A percentile compares a stretch with the other conserved stretches of the same genome.
phyloP scores from a whole-genome alignment of 768 basidiomycete genomes.

The Lentinula edodes region DNA sequence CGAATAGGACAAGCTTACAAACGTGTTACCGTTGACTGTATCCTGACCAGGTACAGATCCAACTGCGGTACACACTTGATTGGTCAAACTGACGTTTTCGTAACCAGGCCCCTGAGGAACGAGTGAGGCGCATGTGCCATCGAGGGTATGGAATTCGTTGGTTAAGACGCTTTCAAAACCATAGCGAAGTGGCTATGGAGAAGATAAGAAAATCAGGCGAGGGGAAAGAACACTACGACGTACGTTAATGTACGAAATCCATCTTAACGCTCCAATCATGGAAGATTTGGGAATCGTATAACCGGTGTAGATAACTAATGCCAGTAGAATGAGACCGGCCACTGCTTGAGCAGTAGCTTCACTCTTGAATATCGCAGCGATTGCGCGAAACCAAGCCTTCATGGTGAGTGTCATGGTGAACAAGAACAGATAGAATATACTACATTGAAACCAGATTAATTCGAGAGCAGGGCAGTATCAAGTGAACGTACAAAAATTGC shows the following conservation, averaged over 20 bases:
- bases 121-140: slow-evolving; percentile 54
- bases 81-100: slow-evolving; percentile 43
- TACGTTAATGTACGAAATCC: slow-evolving; percentile 64
- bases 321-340: slow-evolving; percentile 37
- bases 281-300: slow-evolving; percentile 54
- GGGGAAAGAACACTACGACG: slow-evolving; percentile 10
- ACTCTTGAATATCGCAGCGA: slow-evolving; percentile 55
- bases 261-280: slow-evolving; percentile 65
- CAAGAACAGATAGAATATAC: slow-evolving; percentile 56
- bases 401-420: slow-evolving; percentile 56
- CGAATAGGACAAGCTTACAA: slow-evolving; percentile 42
- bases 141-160: slow-evolving; percentile 75
- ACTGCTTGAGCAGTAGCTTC: slow-evolving; percentile 61
- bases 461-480: neutral
- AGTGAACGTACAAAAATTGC: slow-evolving; percentile 59
- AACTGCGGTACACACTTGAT: slow-evolving; percentile 74
- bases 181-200: slow-evolving; percentile 54
- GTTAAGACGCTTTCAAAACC: slow-evolving; percentile 71
- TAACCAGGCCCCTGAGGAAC: slow-evolving; percentile 64
- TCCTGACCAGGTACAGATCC: slow-evolving; percentile 58
- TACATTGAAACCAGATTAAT: slow-evolving; percentile 15
- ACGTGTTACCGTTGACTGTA: slow-evolving; percentile 58
- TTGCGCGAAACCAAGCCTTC: slow-evolving; percentile 69
- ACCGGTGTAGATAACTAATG: slow-evolving; percentile 51
- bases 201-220: slow-evolving; percentile 1